These are phyloP conservation scores for Geotrichum fermentans DNA, from an alignment of 1,139 yeast species.

Conservation along the genomic window DNA sequence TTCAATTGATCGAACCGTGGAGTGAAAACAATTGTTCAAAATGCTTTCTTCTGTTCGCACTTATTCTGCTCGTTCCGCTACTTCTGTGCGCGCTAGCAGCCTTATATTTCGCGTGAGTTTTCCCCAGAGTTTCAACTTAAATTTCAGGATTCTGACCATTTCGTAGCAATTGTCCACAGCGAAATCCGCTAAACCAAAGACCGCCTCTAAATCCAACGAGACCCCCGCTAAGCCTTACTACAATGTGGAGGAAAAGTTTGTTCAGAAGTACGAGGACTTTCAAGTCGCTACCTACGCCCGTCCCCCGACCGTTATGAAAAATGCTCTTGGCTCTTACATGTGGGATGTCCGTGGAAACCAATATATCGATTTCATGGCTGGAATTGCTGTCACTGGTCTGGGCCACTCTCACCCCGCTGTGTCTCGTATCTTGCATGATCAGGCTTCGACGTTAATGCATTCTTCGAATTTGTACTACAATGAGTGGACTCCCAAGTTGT, in stretches of 20 bases:
- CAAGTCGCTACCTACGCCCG: constrained; percentile 80
- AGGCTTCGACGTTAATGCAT: constrained; percentile 69
- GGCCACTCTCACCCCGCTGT: constrained; percentile 82
- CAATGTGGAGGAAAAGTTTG: constrained; percentile 32
- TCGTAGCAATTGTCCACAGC: no score
- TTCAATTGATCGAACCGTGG: no score
- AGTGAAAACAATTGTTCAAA: background rate
- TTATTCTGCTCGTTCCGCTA: constrained; percentile 7
- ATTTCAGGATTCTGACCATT: no score
- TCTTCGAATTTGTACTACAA: constrained; percentile 83
- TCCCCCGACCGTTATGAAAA: constrained; percentile 57
- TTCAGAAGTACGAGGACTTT: constrained; percentile 47
- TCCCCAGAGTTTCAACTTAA: no score
- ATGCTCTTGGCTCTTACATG: constrained; percentile 67
- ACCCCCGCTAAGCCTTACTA: no score
- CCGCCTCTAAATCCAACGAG: no score
- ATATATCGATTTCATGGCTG: constrained; percentile 88
- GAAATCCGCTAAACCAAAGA: no score
- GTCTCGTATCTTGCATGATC: constrained; percentile 64
- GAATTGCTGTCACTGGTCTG: constrained; percentile 92
- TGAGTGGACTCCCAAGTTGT: constrained; percentile 74
- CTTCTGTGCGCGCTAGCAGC: background rate
- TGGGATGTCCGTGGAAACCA: constrained; percentile 75
- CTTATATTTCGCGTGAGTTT: constrained; percentile 12
- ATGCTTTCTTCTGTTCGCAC: constrained; percentile 14